Percentiles rank a stretch among this genome's conserved stretches.
phyloP scores from a whole-genome alignment of 106 monocot species.

The Platanthera zijinensis region DNA sequence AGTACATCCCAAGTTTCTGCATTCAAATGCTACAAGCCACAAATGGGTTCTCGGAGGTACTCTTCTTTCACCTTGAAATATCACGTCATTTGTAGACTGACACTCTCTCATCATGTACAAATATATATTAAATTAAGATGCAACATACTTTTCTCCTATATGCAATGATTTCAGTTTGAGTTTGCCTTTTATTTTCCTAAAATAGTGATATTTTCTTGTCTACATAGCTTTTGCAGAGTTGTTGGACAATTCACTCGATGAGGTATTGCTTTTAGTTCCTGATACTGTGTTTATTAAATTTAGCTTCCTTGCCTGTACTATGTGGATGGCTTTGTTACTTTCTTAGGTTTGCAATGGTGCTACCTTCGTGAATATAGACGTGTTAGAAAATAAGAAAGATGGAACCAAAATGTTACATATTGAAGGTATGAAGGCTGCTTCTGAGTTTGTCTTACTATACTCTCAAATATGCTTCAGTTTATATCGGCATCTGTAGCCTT shows the following conservation, averaged over 20 bases:
- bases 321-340: neutral
- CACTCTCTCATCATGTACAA: neutral
- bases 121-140: neutral
- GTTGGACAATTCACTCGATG: conserved; percentile 90
- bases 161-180: neutral
- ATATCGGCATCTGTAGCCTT: neutral
- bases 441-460: neutral
- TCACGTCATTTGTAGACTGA: neutral
- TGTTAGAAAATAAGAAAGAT: conserved; percentile 64
- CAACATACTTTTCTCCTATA: neutral
- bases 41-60: conserved; percentile 98
- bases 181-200: neutral
- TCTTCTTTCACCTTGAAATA: neutral
- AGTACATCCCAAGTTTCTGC: conserved; percentile 94
- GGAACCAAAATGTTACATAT: conserved; percentile 66
- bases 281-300: neutral
- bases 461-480: neutral
- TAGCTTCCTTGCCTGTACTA: neutral
- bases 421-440: conserved; percentile 48
- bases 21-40: conserved; percentile 98
- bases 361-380: conserved; percentile 79
- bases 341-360: conserved; percentile 81
- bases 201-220: conserved; percentile 1
- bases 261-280: conserved; percentile 31
- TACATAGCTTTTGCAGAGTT: conserved; percentile 88